A percentile compares a stretch with the other conserved stretches of the same genome.
Evolutionary conservation across 2,329 filamentous ascomycete species (phyloP).

Genomic region (Aspergillus neotritici): DNA sequence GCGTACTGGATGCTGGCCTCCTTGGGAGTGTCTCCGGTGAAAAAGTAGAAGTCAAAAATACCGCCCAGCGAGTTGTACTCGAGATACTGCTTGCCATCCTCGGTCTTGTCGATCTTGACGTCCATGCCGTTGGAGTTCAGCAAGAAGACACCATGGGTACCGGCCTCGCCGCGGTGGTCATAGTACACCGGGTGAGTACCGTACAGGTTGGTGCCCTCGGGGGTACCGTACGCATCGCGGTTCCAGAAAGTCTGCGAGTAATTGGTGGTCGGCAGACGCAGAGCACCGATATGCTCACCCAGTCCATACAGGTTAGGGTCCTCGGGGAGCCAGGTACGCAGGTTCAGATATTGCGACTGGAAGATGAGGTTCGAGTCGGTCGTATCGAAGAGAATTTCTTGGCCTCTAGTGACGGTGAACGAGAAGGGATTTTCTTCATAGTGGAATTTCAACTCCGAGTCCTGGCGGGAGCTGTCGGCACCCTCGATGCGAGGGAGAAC

Average conservation of each 20-base stretch:
- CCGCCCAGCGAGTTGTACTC: conserved; percentile 77
- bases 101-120: conserved; percentile 62
- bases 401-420: conserved; percentile 51
- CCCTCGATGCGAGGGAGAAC: conserved; percentile 58
- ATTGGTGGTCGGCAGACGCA: conserved; percentile 62
- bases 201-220: conserved; percentile 62
- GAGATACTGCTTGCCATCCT: conserved; percentile 58
- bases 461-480: conserved; percentile 42
- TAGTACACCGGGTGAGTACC: conserved; percentile 71
- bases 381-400: conserved; percentile 59
- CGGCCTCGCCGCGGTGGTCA: conserved; percentile 57
- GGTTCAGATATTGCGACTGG: conserved; percentile 69
- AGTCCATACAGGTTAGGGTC: conserved; percentile 70
- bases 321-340: conserved; percentile 64
- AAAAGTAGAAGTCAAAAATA: conserved; percentile 66
- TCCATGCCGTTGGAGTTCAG: conserved; percentile 74
- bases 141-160: conserved; percentile 61
- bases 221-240: conserved; percentile 59
- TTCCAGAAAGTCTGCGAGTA: conserved; percentile 68
- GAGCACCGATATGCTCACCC: conserved; percentile 69
- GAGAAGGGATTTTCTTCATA: conserved; percentile 58
- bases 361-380: conserved; percentile 63
- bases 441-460: conserved; percentile 42
- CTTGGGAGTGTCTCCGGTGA: conserved; percentile 54
- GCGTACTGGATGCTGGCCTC: conserved; percentile 57